Evolutionary conservation across 345 rosid genomes (phyloP).

Genomic region (Odontarrhena argentea): DNA sequence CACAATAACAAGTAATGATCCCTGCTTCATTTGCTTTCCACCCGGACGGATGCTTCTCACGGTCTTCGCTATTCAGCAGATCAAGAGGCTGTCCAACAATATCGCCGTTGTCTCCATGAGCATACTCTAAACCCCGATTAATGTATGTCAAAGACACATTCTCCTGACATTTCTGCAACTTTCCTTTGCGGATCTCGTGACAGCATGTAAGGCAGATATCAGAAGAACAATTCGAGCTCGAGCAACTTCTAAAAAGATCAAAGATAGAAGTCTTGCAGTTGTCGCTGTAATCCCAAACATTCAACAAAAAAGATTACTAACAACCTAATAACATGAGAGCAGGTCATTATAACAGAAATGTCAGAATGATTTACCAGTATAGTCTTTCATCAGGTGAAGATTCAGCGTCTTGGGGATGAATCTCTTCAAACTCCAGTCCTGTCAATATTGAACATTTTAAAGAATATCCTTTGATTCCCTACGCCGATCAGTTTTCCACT

Average conservation of each 20-base stretch:
- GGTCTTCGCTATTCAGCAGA: constrained; percentile 17
- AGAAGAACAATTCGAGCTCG: constrained; percentile 45
- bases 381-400: constrained; percentile 45
- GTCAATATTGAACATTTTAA: neutral
- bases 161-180: constrained; percentile 42
- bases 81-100: neutral
- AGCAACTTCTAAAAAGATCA: constrained; percentile 62
- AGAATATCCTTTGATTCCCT: neutral
- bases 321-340: neutral
- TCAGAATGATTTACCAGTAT: constrained; percentile 50
- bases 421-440: constrained; percentile 31
- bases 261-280: constrained; percentile 62
- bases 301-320: neutral
- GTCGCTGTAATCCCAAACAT: constrained; percentile 45
- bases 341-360: neutral
- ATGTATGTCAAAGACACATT: constrained; percentile 39
- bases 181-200: constrained; percentile 56
- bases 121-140: constrained; percentile 37
- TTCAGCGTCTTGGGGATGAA: constrained; percentile 8
- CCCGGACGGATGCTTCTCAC: constrained; percentile 18
- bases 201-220: constrained; percentile 69
- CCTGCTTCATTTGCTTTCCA: constrained; percentile 66
- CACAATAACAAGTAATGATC: constrained; percentile 60
- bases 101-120: constrained; percentile 48
- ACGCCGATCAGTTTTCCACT: constrained; percentile 4